Conservation (phyloP, 2,329 filamentous ascomycete genomes). For the Aspergillus puulaauensis region DNA sequence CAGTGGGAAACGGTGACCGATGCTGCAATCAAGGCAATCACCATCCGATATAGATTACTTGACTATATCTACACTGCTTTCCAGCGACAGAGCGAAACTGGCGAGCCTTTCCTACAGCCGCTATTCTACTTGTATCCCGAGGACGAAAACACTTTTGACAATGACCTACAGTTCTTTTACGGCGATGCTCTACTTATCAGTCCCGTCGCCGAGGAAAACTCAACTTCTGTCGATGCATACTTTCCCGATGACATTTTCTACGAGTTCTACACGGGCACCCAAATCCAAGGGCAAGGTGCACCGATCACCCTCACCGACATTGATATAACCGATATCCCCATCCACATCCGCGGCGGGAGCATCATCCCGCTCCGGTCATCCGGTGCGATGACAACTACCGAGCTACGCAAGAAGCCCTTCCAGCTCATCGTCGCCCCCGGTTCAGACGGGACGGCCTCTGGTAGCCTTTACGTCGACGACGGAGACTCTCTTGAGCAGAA, state of each 20-base stretch:
- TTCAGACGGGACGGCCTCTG: constrained; percentile 61
- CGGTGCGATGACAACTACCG: constrained; percentile 61
- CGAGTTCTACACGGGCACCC: constrained; percentile 56
- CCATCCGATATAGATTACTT: constrained; percentile 71
- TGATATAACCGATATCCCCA: constrained; percentile 55
- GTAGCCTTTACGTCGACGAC: constrained; percentile 75
- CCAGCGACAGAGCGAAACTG: constrained; percentile 58
- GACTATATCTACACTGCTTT: constrained; percentile 78
- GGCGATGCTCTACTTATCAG: constrained; percentile 57
- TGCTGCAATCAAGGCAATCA: constrained; percentile 67
- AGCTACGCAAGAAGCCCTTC: constrained; percentile 63
- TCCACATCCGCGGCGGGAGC: constrained; percentile 62
- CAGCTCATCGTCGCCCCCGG: constrained; percentile 69
- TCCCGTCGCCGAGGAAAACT: constrained; percentile 54
- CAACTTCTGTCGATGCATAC: constrained; percentile 55
- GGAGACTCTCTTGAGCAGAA: constrained; percentile 65
- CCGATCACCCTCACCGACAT: constrained; percentile 48
- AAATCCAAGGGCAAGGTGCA: constrained; percentile 47
- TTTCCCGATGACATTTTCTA: constrained; percentile 61
- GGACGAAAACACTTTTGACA: constrained; percentile 52
- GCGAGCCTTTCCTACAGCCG: constrained; percentile 66
- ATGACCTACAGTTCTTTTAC: constrained; percentile 61
- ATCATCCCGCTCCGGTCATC: constrained; percentile 58
- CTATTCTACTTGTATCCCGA: constrained; percentile 70
- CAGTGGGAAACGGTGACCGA: constrained; percentile 63